Evolutionary conservation across 1,284 basidiomycete species (phyloP).

Genomic region (Melampsora medusae): DNA sequence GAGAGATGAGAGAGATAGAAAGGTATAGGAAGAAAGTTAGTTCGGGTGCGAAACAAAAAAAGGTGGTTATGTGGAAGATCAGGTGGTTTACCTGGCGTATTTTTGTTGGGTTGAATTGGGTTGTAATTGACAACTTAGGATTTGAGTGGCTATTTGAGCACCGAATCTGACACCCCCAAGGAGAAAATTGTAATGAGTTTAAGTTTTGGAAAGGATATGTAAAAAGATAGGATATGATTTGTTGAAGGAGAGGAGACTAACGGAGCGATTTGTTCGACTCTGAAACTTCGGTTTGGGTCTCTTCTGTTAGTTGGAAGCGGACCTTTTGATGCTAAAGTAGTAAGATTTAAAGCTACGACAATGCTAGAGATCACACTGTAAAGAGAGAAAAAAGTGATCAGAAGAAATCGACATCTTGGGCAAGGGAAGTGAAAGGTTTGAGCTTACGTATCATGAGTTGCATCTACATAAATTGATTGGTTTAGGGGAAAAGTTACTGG

Average conservation of each 20-base stretch:
- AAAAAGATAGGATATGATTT: not conserved
- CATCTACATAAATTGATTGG: conserved; percentile 77
- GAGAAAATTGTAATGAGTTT: not conserved
- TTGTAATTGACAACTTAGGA: conserved; percentile 18
- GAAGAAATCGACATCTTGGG: conserved; percentile 54
- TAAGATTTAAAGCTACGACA: conserved; percentile 65
- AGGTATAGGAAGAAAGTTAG: not conserved
- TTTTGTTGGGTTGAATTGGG: not conserved
- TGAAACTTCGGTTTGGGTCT: conserved; percentile 61
- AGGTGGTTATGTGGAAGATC: conserved; percentile 51
- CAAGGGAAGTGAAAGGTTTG: conserved; percentile 52
- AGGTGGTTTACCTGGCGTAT: not conserved
- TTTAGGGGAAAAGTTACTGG: conserved; percentile 73
- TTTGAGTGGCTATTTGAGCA: conserved; percentile 40
- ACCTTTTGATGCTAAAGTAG: conserved; percentile 66
- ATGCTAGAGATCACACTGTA: conserved; percentile 49
- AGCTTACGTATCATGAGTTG: conserved; percentile 66
- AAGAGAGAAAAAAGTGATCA: conserved; percentile 45
- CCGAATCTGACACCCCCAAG: conserved; percentile 1
- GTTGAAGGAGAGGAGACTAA: conserved; percentile 55
- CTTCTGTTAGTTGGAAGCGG: conserved; percentile 72
- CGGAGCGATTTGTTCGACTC: conserved; percentile 59
- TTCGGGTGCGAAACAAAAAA: conserved; percentile 61
- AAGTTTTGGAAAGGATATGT: not conserved
- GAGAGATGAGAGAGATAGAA: conserved; percentile 44